Evolutionary conservation across 352 stramenopile genomes (phyloP), one percentile per base, ranked within the genome.

Genomic region (Phytophthora aleatoria): DNA sequence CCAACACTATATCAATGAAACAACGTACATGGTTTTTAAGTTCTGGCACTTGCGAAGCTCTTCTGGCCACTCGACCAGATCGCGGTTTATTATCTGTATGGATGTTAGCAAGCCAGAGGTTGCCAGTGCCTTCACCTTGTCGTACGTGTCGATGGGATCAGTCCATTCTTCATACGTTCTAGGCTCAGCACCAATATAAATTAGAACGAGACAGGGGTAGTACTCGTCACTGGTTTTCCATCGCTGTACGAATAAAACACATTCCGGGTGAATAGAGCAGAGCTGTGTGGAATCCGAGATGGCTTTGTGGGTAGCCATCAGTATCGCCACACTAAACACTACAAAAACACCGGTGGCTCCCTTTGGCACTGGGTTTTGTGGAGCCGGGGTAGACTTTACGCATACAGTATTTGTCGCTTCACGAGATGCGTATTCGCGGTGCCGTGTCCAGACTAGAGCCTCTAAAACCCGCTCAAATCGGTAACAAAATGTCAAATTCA

Each of bases 81-180:
- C 50, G 0, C 67, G 64, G 26, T 87, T 86, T 33, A 81, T 76
- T 12, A 87, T 30, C 6, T 81, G 77, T 8, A 16, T 87, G 54
- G 0, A 72, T 66, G 6, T 59, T 59, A 9, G 87, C 59, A 26
- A 76, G 5, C 80, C 77, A 8, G 76, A 64, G 0, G 33, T 20
- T 27, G 76, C 53, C 0, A 83, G 44, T 0, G 35, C 41, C 13
- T 74, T 58, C 2, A 83, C 74, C 0, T 42, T 50, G 6, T 70
- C 58, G 0, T 69, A 73, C 9, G 64, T 61, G 13, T 76, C 44
- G 2, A 57, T 39, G 1, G 80, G 62, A 11, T 71, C 54, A 7
- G 36, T 35, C 62, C 73, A 83, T 13, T 73, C 61, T 13, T 75
- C 60, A 30, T 54, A 72, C 6, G 54, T 69, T 24, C 16, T 66